Conservation (phyloP, 1,284 basidiomycete genomes). For the Bjerkandera adusta region DNA sequence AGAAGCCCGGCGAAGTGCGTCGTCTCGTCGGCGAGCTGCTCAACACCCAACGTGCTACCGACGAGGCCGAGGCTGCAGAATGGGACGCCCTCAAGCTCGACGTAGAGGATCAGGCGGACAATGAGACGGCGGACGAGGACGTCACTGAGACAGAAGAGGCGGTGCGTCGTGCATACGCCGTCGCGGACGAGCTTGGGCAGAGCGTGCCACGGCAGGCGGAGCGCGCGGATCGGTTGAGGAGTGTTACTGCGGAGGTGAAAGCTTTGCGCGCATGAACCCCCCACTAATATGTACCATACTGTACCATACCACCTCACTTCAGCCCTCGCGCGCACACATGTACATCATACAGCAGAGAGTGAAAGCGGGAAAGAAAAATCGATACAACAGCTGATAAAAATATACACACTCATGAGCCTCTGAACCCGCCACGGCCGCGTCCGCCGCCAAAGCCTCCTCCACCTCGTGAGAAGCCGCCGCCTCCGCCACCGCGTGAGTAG, state of each 20-base stretch:
- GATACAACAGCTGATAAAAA: conserved; percentile 1
- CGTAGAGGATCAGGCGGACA: conserved; percentile 10
- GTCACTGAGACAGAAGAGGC: conserved; percentile 27
- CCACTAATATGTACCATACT: conserved; percentile 37
- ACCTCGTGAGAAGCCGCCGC: too few relatives aligned
- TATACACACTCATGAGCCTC: conserved; percentile 40
- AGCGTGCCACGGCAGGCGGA: conserved; percentile 42
- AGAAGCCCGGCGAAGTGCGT: conserved; percentile 51
- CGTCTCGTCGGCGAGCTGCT: conserved; percentile 46
- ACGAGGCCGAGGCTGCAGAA: conserved; percentile 32
- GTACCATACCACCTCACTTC: neutral
- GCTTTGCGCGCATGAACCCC: too few relatives aligned
- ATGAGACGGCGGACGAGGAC: conserved; percentile 8
- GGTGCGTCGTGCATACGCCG: conserved; percentile 27
- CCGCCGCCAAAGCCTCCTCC: conserved; percentile 41
- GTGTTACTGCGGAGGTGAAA: conserved; percentile 44
- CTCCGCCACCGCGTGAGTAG: conserved; percentile 37
- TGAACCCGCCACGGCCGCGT: conserved; percentile 38
- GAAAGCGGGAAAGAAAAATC: conserved; percentile 1
- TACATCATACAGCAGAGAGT: conserved; percentile 1
- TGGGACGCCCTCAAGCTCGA: conserved; percentile 19
- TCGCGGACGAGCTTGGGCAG: conserved; percentile 48
- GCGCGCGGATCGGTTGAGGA: conserved; percentile 40
- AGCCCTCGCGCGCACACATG: conserved; percentile 8
- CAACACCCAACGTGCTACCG: conserved; percentile 39